Conservation (phyloP, 257 asterid genomes). For the Solanum ahanhuiri region DNA sequence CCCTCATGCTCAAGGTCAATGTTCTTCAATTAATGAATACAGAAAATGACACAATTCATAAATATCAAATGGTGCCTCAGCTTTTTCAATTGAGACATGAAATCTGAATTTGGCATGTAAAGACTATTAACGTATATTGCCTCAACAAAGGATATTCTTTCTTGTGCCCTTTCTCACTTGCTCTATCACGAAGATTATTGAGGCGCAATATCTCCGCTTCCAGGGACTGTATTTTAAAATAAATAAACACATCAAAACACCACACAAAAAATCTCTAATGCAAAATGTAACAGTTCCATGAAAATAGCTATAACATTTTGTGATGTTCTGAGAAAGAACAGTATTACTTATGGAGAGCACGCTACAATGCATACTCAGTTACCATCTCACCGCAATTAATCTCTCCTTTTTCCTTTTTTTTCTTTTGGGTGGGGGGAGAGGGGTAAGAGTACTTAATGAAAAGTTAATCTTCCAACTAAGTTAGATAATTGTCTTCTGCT, state of each 20-base stretch:
- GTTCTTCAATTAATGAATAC: background rate
- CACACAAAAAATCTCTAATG: background rate
- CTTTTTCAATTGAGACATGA: background rate
- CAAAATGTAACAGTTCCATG: background rate
- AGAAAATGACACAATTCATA: background rate
- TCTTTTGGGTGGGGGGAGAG: background rate
- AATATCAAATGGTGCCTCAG: background rate
- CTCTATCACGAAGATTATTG: constrained; percentile 29
- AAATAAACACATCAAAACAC: background rate
- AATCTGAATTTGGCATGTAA: background rate
- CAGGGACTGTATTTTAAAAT: constrained; percentile 17
- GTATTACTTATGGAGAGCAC: background rate
- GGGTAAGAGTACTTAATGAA: background rate
- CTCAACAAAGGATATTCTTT: constrained; percentile 46
- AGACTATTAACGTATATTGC: background rate
- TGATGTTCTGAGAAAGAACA: background rate
- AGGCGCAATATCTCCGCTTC: constrained; percentile 31
- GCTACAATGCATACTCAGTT: background rate
- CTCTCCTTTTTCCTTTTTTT: no score
- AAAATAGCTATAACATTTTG: background rate
- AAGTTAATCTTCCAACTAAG: background rate
- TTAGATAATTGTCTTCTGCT: background rate
- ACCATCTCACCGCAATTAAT: background rate
- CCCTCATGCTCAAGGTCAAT: constrained; percentile 9
- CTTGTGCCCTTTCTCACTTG: constrained; percentile 39